Base-by-base conservation (phyloP, 2,329 filamentous ascomycete genomes). In the Bertia moriformis region DNA sequence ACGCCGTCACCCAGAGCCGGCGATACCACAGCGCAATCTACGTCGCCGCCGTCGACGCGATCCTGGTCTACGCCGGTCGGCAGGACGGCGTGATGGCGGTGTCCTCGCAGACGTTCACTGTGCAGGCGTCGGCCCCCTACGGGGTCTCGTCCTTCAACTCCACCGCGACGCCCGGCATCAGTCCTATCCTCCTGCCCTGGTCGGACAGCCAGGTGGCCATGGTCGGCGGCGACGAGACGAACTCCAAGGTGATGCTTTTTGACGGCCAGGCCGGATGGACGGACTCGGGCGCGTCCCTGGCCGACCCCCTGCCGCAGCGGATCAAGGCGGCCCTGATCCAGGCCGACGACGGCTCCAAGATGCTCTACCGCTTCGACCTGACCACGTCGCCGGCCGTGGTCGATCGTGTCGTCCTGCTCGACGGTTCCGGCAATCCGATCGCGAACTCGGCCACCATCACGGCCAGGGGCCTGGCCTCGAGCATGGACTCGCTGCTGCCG, bases 61-160 rank as follows among this genome's bases (percentile, higher is more conserved):
- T 96, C 40, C 60, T 95, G 18, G 68, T 94, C 18, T 95, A 88
- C 53, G 83, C 79, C 20, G 89, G 89, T 36, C 75, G 69, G 14
- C 74, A 78, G 48, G 71, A 78, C 47, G 73, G 73, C 18, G 61
- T 60, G 22, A 56, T 61, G 5, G 58, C 62, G 4, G 62, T 71
- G 1, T 87, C 83, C 1, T 73, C 78, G 2, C 71, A 85, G 47
- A 89, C 85, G 0, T 93, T 88, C 50, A 67, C 80, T 14, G 76
- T 95, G 42, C 63, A 67, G 2, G 77, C 80, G 1, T 66, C 66
- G 4, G 60, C 69, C 20, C 83, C 86, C 0, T 83, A 82, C 53
- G 55, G 49, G 3, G 71, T 88, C 3, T 51, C 63, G 7, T 67
- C 81, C 1, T 76, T 67, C 50, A 62, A 66, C 39, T 72, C 76